phyloP scores from a whole-genome alignment of 257 asterid species.

The Petrea volubilis region DNA sequence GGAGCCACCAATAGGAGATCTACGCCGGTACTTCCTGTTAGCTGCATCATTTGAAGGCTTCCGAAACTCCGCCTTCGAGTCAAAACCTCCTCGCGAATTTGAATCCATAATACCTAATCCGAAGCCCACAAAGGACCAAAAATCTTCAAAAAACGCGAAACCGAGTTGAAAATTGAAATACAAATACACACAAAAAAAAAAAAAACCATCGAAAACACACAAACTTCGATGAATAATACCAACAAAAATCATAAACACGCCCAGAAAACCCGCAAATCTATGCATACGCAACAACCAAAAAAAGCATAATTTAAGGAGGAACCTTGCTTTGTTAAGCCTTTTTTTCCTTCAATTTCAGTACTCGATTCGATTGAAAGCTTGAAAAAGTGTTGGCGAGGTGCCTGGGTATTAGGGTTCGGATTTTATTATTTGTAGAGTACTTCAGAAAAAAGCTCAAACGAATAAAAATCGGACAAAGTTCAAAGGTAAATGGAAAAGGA shows the following conservation, averaged over 20 bases:
- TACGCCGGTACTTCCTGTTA: slow-evolving; percentile 82
- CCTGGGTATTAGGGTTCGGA: slow-evolving; percentile 31
- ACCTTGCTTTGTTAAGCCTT: slow-evolving; percentile 13
- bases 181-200: neutral
- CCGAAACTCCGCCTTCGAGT: slow-evolving; percentile 65
- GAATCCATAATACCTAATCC: slow-evolving; percentile 49
- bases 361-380: slow-evolving; percentile 17
- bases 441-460: slow-evolving; percentile 24
- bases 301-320: neutral
- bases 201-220: neutral
- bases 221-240: neutral
- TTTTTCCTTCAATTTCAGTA: slow-evolving; percentile 21
- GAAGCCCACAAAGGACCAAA: slow-evolving; percentile 23
- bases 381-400: neutral
- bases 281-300: neutral
- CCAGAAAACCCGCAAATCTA: neutral
- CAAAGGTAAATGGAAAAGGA: neutral
- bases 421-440: slow-evolving; percentile 14
- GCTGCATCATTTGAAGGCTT: slow-evolving; percentile 74
- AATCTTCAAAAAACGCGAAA: slow-evolving; percentile 1
- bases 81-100: slow-evolving; percentile 41
- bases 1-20: slow-evolving; percentile 70
- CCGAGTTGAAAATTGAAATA: neutral
- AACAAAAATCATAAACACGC: slow-evolving; percentile 3
- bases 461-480: no score